Conservation (phyloP, 106 monocot genomes). For the Apostasia shenzhenica region DNA sequence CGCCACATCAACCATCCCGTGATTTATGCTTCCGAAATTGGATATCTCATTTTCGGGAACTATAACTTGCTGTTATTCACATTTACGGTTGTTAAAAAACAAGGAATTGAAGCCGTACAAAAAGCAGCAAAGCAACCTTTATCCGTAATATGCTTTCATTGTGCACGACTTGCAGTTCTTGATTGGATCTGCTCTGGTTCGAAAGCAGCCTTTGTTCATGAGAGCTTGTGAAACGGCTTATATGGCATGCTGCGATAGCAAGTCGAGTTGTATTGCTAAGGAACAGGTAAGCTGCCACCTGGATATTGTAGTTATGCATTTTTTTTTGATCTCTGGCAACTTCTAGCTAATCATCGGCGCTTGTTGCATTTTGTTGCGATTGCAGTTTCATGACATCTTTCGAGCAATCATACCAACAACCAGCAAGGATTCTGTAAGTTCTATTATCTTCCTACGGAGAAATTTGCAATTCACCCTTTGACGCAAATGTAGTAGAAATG, state of each 20-base stretch:
- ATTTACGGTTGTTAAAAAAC: no score
- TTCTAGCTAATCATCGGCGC: background rate
- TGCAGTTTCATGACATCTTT: conserved; percentile 38
- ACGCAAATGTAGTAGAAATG: background rate
- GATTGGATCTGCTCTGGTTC: conserved; percentile 60
- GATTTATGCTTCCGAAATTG: no score
- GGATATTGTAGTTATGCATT: no score
- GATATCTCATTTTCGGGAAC: no score
- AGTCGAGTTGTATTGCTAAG: conserved; percentile 10
- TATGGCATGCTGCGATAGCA: conserved; percentile 14
- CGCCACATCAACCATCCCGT: no score
- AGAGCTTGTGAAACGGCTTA: conserved; percentile 48
- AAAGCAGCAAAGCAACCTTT: no score
- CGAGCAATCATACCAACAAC: conserved; percentile 9
- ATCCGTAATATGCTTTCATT: background rate
- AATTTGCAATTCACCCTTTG: background rate
- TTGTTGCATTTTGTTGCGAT: background rate
- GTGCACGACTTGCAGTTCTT: conserved; percentile 41
- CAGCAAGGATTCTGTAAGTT: conserved; percentile 35
- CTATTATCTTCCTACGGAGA: background rate
- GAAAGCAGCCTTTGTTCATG: conserved; percentile 64
- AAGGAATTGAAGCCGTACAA: no score
- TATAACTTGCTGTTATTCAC: no score
- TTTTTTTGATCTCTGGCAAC: no score
- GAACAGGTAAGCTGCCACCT: conserved; percentile 20